A percentile compares a stretch with the other conserved stretches of the same genome.
phyloP scores from a whole-genome alignment of 202 grass and related monocot species.

The Eragrostis tef region DNA sequence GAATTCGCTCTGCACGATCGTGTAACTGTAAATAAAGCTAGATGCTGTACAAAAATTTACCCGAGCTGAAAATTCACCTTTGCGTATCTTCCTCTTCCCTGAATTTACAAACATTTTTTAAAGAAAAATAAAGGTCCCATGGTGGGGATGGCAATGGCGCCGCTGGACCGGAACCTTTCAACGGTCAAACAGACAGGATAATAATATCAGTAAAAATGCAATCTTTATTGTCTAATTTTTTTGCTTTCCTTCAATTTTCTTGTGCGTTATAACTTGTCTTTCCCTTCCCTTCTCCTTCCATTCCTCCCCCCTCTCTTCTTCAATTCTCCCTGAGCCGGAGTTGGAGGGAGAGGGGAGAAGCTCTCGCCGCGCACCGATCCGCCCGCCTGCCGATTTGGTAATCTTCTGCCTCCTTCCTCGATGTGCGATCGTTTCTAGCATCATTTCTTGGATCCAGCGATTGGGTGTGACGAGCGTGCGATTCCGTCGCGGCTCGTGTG shows the following conservation, averaged over 20 bases:
- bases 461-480: not conserved
- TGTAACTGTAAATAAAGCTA: not conserved
- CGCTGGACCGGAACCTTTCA: constrained; percentile 42
- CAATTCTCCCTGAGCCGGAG: constrained; percentile 50
- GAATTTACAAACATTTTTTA: not conserved
- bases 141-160: constrained; percentile 18
- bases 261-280: constrained; percentile 39
- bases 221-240: too few species aligned
- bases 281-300: constrained; percentile 16
- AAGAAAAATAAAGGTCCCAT: not conserved
- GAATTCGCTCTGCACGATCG: not conserved
- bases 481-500: not conserved
- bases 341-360: constrained; percentile 48
- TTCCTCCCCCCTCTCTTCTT: constrained; percentile 37
- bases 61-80: not conserved
- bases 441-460: constrained; percentile 47
- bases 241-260: constrained; percentile 13
- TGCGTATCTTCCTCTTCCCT: not conserved
- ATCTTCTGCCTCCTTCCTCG: not conserved
- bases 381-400: constrained; percentile 26
- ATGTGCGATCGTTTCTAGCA: not conserved
- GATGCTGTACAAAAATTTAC: not conserved
- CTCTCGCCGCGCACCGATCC: not conserved
- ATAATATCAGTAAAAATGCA: constrained; percentile 12
- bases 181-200: constrained; percentile 56